These are phyloP conservation scores for Psilocybe subaeruginosa DNA, from an alignment of 768 basidiomycete genomes.

Conservation along the genomic window DNA sequence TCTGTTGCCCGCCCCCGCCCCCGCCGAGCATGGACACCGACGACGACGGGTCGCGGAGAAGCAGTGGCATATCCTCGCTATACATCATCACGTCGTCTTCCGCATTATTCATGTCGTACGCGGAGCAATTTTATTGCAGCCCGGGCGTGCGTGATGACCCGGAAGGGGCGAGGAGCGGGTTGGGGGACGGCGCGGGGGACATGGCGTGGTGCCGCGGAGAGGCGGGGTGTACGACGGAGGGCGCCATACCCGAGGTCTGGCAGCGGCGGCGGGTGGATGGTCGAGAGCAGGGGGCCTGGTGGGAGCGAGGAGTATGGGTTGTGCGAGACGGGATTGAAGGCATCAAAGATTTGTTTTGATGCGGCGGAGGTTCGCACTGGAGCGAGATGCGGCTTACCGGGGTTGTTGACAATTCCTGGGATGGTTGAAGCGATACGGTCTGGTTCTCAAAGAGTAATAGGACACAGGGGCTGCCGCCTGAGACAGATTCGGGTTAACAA, in stretches of 20 bases:
- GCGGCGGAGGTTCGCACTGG: not conserved
- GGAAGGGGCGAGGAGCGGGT: conserved; percentile 13
- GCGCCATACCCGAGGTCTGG: conserved; percentile 8
- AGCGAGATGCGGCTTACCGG: conserved; percentile 18
- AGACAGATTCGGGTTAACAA: too few species aligned
- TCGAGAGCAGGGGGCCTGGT: conserved; percentile 19
- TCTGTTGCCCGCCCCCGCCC: too few species aligned
- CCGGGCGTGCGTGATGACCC: conserved; percentile 7
- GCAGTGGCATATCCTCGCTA: conserved; percentile 68
- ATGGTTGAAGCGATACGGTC: too few species aligned
- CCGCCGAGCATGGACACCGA: too few species aligned
- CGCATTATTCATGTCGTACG: conserved; percentile 44
- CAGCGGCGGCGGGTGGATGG: conserved; percentile 20
- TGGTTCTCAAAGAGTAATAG: too few species aligned
- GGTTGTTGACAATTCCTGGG: too few species aligned
- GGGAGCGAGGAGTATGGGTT: conserved; percentile 28
- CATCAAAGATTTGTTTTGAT: conserved; percentile 18
- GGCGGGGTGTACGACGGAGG: conserved; percentile 17
- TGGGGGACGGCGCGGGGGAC: conserved; percentile 1
- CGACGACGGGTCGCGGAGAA: conserved; percentile 50
- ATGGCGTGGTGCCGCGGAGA: conserved; percentile 21
- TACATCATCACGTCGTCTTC: conserved; percentile 48
- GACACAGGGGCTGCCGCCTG: too few species aligned
- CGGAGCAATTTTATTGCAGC: conserved; percentile 17
- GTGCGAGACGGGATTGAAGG: conserved; percentile 39